Conservation (phyloP, 1,139 yeast genomes). For the Pichia sp. region DNA sequence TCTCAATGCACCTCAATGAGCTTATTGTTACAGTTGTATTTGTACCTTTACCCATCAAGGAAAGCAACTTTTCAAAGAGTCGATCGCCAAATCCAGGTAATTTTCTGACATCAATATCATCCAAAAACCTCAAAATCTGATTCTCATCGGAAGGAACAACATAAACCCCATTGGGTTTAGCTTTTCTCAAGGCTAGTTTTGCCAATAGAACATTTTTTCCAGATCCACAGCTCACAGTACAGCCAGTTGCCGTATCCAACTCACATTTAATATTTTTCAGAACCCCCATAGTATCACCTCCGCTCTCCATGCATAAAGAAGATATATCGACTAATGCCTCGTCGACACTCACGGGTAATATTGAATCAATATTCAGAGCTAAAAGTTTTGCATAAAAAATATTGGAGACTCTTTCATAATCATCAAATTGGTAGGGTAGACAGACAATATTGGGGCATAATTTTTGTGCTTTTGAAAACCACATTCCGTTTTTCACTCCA, state of each 20-base stretch:
- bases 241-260: constrained; percentile 47
- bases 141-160: constrained; percentile 28
- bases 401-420: constrained; percentile 60
- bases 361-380: constrained; percentile 45
- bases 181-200: constrained; percentile 64
- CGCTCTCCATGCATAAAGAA: constrained; percentile 30
- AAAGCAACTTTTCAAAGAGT: constrained; percentile 42
- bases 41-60: constrained; percentile 21
- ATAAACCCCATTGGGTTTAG: constrained; percentile 75
- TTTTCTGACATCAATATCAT: constrained; percentile 43
- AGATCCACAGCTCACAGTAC: constrained; percentile 76
- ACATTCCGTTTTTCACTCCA: constrained; percentile 87
- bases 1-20: constrained; percentile 39
- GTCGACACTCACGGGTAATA: constrained; percentile 86
- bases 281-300: constrained; percentile 31
- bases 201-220: constrained; percentile 72
- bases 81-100: constrained; percentile 86
- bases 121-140: constrained; percentile 35
- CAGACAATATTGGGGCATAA: constrained; percentile 62
- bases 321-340: constrained; percentile 79
- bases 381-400: constrained; percentile 46
- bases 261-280: constrained; percentile 40
- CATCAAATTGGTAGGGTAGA: constrained; percentile 69
- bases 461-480: constrained; percentile 63
- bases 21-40: constrained; percentile 25